Evolutionary conservation across 139 green algal species (phyloP).

Genomic region (Closterium sp.): DNA sequence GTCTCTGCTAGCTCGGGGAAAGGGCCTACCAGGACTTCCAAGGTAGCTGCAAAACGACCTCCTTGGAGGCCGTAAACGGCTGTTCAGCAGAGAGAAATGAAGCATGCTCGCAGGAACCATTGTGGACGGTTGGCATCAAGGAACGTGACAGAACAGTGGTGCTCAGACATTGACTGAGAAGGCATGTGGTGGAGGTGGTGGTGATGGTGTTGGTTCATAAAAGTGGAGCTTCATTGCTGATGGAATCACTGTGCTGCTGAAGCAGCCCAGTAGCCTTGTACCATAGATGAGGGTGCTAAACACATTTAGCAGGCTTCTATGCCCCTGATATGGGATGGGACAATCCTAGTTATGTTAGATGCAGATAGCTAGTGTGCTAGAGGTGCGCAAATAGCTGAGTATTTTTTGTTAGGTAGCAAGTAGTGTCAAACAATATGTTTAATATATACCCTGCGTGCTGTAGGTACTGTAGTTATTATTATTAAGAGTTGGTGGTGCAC

Average conservation of each 20-base stretch:
- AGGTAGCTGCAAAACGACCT: neutral
- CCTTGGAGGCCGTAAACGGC: neutral
- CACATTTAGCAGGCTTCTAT: neutral
- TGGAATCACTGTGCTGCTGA: neutral
- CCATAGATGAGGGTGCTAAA: neutral
- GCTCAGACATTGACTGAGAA: neutral
- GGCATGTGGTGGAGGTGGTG: neutral
- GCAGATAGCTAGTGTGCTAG: neutral
- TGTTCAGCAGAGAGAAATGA: neutral
- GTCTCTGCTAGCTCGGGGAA: neutral
- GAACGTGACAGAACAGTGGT: no score
- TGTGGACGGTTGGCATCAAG: no score
- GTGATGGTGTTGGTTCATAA: neutral
- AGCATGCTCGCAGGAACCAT: no score
- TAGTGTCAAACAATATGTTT: no score
- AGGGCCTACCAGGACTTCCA: neutral
- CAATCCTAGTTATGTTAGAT: neutral
- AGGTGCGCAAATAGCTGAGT: neutral
- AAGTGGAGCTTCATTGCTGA: neutral
- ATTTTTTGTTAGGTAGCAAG: neutral
- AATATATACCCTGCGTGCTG: no score
- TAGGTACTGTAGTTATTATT: no score
- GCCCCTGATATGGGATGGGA: neutral
- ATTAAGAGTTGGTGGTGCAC: no score
- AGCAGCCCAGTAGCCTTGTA: neutral